phyloP scores from a whole-genome alignment of 441 rosid genomes.

The Brassica hybrid region DNA sequence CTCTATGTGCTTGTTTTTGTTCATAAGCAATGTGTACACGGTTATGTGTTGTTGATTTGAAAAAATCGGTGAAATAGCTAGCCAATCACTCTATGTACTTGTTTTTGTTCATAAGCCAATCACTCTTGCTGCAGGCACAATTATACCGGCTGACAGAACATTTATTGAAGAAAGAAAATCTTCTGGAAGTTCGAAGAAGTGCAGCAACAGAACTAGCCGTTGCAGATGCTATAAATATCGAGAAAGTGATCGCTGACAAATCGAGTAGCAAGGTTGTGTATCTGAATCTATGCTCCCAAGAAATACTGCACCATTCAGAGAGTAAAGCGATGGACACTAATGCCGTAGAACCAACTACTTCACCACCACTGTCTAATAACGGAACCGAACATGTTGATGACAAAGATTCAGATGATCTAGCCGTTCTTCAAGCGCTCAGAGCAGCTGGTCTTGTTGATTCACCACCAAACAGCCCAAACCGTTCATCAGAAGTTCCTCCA shows the following conservation, averaged over 20 bases:
- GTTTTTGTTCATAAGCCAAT: conserved; percentile 30
- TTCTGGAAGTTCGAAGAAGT: conserved; percentile 69
- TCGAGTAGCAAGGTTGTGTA: conserved; percentile 90
- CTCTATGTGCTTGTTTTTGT: conserved; percentile 22
- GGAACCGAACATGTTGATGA: conserved; percentile 46
- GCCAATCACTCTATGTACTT: conserved; percentile 20
- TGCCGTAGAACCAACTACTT: conserved; percentile 49
- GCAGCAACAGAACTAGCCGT: conserved; percentile 97
- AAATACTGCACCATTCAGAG: conserved; percentile 60
- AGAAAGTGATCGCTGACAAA: conserved; percentile 81
- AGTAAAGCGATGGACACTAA: conserved; percentile 44
- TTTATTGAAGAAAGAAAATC: conserved; percentile 78
- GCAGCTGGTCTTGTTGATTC: conserved; percentile 96
- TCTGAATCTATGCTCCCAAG: conserved; percentile 95
- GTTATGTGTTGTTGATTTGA: conserved; percentile 1
- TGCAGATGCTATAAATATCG: conserved; percentile 97
- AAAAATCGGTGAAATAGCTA: not conserved
- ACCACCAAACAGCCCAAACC: conserved; percentile 83
- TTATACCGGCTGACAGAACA: conserved; percentile 86
- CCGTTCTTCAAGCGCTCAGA: conserved; percentile 70
- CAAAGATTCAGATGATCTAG: conserved; percentile 52
- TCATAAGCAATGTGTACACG: not conserved
- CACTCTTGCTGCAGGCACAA: conserved; percentile 64
- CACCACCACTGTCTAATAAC: conserved; percentile 42
- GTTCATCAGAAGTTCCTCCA: conserved; percentile 42